Evolutionary conservation across 2,329 filamentous ascomycete genomes (phyloP), one percentile per base, ranked within the genome.

Genomic region (Fragosphaeria purpurea): DNA sequence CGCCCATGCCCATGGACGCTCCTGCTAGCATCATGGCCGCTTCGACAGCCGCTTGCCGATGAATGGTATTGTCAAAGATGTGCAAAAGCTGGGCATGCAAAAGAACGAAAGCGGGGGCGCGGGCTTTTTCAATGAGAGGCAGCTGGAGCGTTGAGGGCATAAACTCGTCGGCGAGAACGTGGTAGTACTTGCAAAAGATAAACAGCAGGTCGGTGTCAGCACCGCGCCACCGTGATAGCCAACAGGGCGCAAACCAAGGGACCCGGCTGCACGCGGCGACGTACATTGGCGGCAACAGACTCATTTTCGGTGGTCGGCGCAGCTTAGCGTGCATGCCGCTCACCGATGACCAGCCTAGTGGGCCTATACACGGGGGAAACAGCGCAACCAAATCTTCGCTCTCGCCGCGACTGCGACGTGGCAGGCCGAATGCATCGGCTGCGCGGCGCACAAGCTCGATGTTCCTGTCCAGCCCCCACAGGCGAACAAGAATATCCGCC

Each of bases 161-260:
- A 57, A 86, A 85, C 53, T 93, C 86, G 41, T 86, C 80, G 4
- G 83, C 76, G 4, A 96, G 72, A 22, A 91, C 76, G 64, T 91
- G 86, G 59, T 86, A 94, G 63, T 93, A 84, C 66, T 95, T 95
- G 68, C 83, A 80, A 61, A 96, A 96, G 43, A 94, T 85, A 67
- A 91, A 95, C 63, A 95, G 88, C 37, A 96, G 72, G 61, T 95
- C 90, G 4, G 86, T 94, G 59, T 95, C 89, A 2, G 82, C 80
- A 11, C 90, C 90, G 54, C 81, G 84, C 90, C 90, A 96, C 54
- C 88, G 80, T 40, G 85, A 80, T 7, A 87, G 73, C 90, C 90
- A 96, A 1, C 83, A 82, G 0, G 57, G 56, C 1, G 88, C 87
- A 59, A 85, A 81, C 89, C 90, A 96, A 42, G 82, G 73, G n/a